phyloP scores from a whole-genome alignment of 495 filamentous ascomycete species.

The Podospora australis region DNA sequence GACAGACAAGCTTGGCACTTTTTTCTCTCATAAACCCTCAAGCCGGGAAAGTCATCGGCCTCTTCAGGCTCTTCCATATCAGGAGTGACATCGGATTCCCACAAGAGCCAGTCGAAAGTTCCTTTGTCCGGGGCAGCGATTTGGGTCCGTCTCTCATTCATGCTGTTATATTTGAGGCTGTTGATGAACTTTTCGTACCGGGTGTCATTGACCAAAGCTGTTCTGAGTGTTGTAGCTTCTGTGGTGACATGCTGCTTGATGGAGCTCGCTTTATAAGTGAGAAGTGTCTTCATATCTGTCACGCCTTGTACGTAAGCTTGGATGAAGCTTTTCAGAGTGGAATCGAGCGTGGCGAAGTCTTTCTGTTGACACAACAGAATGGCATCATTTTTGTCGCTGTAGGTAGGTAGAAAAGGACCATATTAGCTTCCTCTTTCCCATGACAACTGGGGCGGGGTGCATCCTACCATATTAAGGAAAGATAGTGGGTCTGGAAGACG shows the following conservation, averaged over 20 bases:
- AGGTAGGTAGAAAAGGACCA: too few species aligned
- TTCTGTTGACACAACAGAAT: background rate
- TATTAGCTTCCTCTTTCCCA: too few species aligned
- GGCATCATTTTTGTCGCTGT: background rate
- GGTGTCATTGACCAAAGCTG: background rate
- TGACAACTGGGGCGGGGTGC: too few species aligned
- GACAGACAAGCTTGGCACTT: background rate
- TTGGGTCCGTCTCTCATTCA: constrained; percentile 3
- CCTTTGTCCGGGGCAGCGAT: background rate
- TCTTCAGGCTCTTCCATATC: background rate
- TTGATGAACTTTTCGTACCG: background rate
- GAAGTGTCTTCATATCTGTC: background rate
- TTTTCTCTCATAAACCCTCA: too few species aligned
- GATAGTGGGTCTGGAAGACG: background rate
- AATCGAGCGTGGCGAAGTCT: background rate
- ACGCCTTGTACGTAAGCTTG: background rate
- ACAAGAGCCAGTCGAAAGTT: background rate
- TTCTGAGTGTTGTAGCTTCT: background rate
- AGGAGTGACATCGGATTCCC: background rate
- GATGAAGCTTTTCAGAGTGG: background rate
- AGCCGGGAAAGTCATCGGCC: background rate
- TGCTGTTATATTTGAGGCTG: constrained; percentile 8
- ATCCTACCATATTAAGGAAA: background rate
- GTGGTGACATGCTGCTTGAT: background rate
- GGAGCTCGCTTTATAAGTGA: background rate